Conservation (phyloP, 2,329 filamentous ascomycete species). For the Hypoxylon sp. region DNA sequence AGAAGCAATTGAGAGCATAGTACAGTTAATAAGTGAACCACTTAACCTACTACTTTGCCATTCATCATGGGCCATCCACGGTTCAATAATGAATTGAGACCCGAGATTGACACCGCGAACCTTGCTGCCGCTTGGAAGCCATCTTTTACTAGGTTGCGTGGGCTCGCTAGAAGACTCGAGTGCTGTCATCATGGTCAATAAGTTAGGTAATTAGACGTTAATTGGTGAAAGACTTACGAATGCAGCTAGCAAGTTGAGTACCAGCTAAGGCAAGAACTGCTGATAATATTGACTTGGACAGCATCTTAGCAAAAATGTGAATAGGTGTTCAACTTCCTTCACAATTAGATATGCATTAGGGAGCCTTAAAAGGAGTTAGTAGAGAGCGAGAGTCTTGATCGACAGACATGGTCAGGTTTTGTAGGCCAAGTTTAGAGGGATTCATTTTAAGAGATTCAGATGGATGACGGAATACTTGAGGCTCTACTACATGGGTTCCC, state of each 20-base stretch:
- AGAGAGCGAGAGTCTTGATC: not conserved
- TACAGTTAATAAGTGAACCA: no score
- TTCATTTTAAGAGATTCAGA: not conserved
- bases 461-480: slow-evolving; percentile 1
- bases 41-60: slow-evolving; percentile 57
- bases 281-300: slow-evolving; percentile 20
- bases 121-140: slow-evolving; percentile 40
- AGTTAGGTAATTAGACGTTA: not conserved
- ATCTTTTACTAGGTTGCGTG: slow-evolving; percentile 22
- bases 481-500: slow-evolving; percentile 23
- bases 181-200: slow-evolving; percentile 17
- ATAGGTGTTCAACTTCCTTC: not conserved
- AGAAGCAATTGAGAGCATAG: no score
- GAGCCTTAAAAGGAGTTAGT: not conserved
- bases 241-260: slow-evolving; percentile 2
- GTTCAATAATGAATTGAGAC: slow-evolving; percentile 65
- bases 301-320: slow-evolving; percentile 14
- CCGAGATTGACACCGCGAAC: slow-evolving; percentile 65
- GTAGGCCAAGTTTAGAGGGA: not conserved
- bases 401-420: slow-evolving; percentile 4
- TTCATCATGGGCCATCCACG: slow-evolving; percentile 62
- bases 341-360: not conserved
- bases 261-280: slow-evolving; percentile 18
- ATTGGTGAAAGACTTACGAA: slow-evolving; percentile 14
- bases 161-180: slow-evolving; percentile 14